Base-by-base conservation (phyloP, 257 asterid species). In the Rhazya stricta region DNA sequence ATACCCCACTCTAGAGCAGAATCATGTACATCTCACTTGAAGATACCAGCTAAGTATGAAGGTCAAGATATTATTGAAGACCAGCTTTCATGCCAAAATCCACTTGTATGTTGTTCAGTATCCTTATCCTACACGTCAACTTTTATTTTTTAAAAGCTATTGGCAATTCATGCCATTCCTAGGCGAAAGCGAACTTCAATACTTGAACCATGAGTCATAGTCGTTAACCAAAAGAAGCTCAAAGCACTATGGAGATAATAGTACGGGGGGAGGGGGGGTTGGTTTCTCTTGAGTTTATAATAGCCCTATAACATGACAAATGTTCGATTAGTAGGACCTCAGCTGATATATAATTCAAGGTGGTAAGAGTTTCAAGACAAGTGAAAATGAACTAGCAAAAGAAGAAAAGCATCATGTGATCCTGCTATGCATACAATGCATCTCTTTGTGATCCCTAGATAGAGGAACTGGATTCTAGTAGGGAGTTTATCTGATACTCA, bases 401-500 rank as follows among this genome's bases (percentile, higher is more conserved):
- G 65, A n/a, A 57, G 16, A 25, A 25, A 29, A 60, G 67, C 39
- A 18, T 27, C 43, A 42, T 23, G 25, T 19, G 13, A 73, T 73
- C 45, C 48, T 72, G 9, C 29, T 21, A 34, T 4, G 43, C 41
- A 50, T 29, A 48, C 65, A 50, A 65, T 61, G 61, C 21, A 19
- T 37, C 23, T 45, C 37, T 18, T 18, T 1, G 7, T 2, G 27
- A 45, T 37, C 71, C 77, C 19, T 43, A 19, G 13, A 25, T 45
- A 73, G 27, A 60, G 53, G 58, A 37, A 41, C 0, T 11, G 18
- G 15, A 21, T 23, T 45, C 62, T 30, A 50, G 36, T 61, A 27
- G n/a, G 60, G 43, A 60, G 13, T 66, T 36, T 45, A 62, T 48
- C 75, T 53, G 5, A 72, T 53, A 71, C 19, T 74, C 8, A 36